Percentiles rank a stretch among this genome's conserved stretches.
phyloP scores from a whole-genome alignment of 2,329 filamentous ascomycete species.

The Fusarium napiforme region DNA sequence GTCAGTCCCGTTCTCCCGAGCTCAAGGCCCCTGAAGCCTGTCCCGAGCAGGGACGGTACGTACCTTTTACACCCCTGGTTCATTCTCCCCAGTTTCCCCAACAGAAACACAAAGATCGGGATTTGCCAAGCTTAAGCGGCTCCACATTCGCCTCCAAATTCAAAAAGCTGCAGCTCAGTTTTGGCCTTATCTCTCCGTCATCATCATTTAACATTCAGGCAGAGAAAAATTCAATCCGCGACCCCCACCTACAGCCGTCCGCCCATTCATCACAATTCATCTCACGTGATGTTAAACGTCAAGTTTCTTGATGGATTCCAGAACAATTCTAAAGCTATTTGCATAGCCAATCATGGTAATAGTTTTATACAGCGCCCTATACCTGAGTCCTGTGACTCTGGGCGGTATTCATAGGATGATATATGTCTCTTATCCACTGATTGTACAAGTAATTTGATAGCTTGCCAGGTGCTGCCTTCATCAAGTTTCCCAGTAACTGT shows the following conservation, averaged over 20 bases:
- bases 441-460: too few species aligned
- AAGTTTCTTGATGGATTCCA: conserved; percentile 7
- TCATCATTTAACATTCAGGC: conserved; percentile 3
- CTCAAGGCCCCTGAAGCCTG: neutral
- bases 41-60: conserved; percentile 14
- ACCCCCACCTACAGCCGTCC: neutral
- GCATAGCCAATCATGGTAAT: neutral
- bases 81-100: conserved; percentile 43
- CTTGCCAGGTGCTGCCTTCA: neutral
- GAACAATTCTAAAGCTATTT: conserved; percentile 4
- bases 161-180: neutral
- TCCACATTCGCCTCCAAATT: conserved; percentile 9
- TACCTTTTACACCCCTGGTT: conserved; percentile 19
- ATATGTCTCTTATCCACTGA: neutral
- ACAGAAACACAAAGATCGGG: conserved; percentile 45
- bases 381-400: neutral
- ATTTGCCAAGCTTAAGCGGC: conserved; percentile 34
- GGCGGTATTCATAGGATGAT: neutral
- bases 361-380: neutral
- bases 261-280: neutral
- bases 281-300: conserved; percentile 22
- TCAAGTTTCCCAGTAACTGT: neutral
- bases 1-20: conserved; percentile 32
- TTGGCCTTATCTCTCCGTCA: conserved; percentile 4
- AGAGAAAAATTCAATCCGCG: neutral